Evolutionary conservation across 75 land plant species (phyloP), one percentile per base, ranked within the genome.

Genomic region (Cunninghamia lanceolata): DNA sequence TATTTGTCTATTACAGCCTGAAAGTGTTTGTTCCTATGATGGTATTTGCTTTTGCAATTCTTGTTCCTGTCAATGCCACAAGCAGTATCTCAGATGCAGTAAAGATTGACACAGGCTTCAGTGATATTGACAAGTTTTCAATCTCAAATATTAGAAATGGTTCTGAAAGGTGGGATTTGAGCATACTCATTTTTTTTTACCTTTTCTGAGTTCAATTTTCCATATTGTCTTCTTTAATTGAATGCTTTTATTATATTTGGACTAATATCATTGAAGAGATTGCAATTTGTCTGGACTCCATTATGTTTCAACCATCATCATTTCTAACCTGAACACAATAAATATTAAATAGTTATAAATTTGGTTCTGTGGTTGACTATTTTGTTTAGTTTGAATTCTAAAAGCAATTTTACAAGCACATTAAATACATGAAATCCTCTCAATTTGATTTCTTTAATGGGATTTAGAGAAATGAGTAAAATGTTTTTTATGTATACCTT

Each of bases 21-120:
- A 93, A 93, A 84, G 88, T 93, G 34, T 93, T 92, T 82, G 71
- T 90, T 4, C 93, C 93, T 66, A 54, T 92, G 85, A 87, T 87
- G 87, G 39, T 93, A 1, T 38, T 88, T 39, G 91, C 92, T 16
- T 86, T 90, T 35, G 0, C 80, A 28, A 83, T 93, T 56, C 89
- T 92, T 66, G 84, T 93, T 32, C 94, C 94, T 38, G 83, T 91
- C 43, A 93, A 93, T 85, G 83, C 83, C n/a, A 90, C 94, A 42
- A 93, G 89, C 15, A 35, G 46, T 35, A 83, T 43, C 42, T 40
- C 32, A 40, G 28, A 88, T 32, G 40, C 77, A 56, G 75, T n/a
- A 14, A 66, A 47, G 50, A 56, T 38, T 30, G 63, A 78, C 0
- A 10, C 82, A 32, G 56, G 53, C n/a, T 68, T 74, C 38, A 85